Evolutionary conservation across 2,329 filamentous ascomycete species (phyloP).

Genomic region (Teratosphaeriaceae sp.): DNA sequence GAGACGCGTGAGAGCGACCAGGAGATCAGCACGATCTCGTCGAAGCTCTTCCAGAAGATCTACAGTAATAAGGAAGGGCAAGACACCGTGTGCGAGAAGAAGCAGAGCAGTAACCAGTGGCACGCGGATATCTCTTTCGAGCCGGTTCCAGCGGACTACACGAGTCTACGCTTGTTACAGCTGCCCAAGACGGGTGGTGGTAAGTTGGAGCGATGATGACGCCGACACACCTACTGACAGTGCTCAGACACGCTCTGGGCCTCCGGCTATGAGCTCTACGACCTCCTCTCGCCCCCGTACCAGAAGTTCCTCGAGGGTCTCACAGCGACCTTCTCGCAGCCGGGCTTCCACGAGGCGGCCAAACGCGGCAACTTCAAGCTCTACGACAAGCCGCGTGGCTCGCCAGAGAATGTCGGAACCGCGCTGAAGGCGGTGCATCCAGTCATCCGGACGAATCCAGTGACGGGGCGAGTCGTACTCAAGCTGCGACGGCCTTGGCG

Average conservation of each 20-base stretch:
- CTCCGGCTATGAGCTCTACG: slow-evolving; percentile 60
- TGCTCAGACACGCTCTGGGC: slow-evolving; percentile 56
- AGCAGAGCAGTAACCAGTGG: slow-evolving; percentile 40
- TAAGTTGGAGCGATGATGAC: too few species aligned
- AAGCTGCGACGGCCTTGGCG: too few species aligned
- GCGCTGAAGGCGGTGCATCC: slow-evolving; percentile 35
- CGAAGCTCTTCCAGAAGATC: slow-evolving; percentile 29
- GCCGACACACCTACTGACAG: not conserved
- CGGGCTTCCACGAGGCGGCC: slow-evolving; percentile 19
- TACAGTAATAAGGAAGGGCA: slow-evolving; percentile 12
- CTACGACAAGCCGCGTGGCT: slow-evolving; percentile 19
- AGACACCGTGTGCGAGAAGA: slow-evolving; percentile 34
- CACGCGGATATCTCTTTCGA: slow-evolving; percentile 61
- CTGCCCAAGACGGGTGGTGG: slow-evolving; percentile 47
- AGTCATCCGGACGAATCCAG: slow-evolving; percentile 52
- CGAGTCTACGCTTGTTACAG: slow-evolving; percentile 50
- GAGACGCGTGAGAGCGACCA: slow-evolving; percentile 24
- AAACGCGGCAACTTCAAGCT: slow-evolving; percentile 17
- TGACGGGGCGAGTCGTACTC: too few species aligned
- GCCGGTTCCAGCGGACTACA: slow-evolving; percentile 57
- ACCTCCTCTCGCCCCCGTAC: slow-evolving; percentile 52
- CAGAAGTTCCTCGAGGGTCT: slow-evolving; percentile 54
- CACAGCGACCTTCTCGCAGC: slow-evolving; percentile 38
- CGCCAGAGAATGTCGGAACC: slow-evolving; percentile 18
- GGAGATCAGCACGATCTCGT: slow-evolving; percentile 34